Base-by-base conservation (phyloP, 495 filamentous ascomycete genomes). In the Margaritispora aquatica region DNA sequence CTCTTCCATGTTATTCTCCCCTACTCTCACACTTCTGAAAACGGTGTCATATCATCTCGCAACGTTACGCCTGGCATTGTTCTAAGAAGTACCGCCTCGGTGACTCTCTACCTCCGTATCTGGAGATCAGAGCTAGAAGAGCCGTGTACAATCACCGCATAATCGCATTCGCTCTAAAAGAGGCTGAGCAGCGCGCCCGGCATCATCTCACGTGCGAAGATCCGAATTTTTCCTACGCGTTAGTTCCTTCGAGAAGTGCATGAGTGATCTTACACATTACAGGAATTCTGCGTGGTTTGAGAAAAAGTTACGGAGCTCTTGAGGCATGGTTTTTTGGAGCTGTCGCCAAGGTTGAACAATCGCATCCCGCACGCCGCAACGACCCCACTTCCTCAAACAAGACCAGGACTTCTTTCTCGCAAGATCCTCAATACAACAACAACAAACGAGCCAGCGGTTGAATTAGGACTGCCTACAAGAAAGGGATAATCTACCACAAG, bases 331-430 rank as follows among this genome's bases (percentile, higher is more conserved):
- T 34, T 34, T 34, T 44, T 17, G 11, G 38, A 44, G 7, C 21
- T n/a, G n/a, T 24, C 15, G 47, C 20, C 26, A 26, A 51, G 27
- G 41, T 50, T 48, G 54, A 36, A 52, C 31, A 54, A 58, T 58
- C 54, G 17, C 17, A 50, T 23, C n/a, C n/a, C 31, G 9, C 36
- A 9, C 17, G 38, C 38, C 38, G 38, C 38, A 44, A 54, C 60
- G 26, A 63, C 61, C 61, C 61, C 61, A 63, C 61, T 59, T 59
- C 61, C n/a, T n/a, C n/a, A n/a, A n/a, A n/a, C n/a, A n/a, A n/a
- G n/a, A n/a, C n/a, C n/a, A n/a, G n/a, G n/a, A n/a, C n/a, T n/a
- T n/a, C n/a, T n/a, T n/a, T n/a, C n/a, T n/a, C n/a, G n/a, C n/a
- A n/a, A n/a, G n/a, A n/a, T n/a, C n/a, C n/a, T n/a, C n/a, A n/a